These are phyloP conservation scores for Aspergillus steynii DNA, from an alignment of 495 filamentous ascomycete genomes.

Conservation along the genomic window DNA sequence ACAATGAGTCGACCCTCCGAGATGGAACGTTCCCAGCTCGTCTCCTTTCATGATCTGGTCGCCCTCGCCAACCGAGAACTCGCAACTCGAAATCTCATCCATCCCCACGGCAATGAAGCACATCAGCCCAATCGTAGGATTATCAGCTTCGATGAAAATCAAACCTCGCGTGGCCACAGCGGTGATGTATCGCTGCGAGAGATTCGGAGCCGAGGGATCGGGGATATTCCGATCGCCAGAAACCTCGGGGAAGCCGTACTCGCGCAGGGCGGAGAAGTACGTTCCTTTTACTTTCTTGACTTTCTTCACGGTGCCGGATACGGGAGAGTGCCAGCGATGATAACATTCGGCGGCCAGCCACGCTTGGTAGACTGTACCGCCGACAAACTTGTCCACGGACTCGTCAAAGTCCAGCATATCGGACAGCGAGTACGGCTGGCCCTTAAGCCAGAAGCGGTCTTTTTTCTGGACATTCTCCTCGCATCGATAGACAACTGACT, in stretches of 20 bases:
- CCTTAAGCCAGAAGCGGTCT: constrained; percentile 59
- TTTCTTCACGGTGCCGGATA: constrained; percentile 48
- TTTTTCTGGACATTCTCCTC: background rate
- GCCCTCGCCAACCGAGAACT: background rate
- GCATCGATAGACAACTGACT: constrained; percentile 37
- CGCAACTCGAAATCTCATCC: constrained; percentile 6
- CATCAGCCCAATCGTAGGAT: constrained; percentile 4
- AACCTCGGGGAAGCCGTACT: constrained; percentile 34
- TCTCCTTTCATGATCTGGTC: constrained; percentile 6
- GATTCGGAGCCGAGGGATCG: constrained; percentile 29
- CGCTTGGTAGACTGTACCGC: constrained; percentile 58
- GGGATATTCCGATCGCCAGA: constrained; percentile 3
- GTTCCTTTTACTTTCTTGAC: constrained; percentile 50
- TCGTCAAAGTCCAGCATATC: constrained; percentile 55
- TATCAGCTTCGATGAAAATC: constrained; percentile 9
- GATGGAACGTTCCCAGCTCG: constrained; percentile 8
- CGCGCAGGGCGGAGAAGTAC: constrained; percentile 58
- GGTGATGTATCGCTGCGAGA: constrained; percentile 57
- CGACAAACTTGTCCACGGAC: constrained; percentile 42
- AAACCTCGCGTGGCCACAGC: constrained; percentile 27
- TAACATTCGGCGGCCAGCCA: constrained; percentile 55
- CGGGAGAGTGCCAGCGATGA: constrained; percentile 62
- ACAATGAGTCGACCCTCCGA: constrained; percentile 11
- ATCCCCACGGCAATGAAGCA: constrained; percentile 7
- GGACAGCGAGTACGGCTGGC: constrained; percentile 56